These are phyloP conservation scores for Sphagnum fallax DNA, from an alignment of 228 moss, liverwort and hornwort genomes.

Conservation along the genomic window DNA sequence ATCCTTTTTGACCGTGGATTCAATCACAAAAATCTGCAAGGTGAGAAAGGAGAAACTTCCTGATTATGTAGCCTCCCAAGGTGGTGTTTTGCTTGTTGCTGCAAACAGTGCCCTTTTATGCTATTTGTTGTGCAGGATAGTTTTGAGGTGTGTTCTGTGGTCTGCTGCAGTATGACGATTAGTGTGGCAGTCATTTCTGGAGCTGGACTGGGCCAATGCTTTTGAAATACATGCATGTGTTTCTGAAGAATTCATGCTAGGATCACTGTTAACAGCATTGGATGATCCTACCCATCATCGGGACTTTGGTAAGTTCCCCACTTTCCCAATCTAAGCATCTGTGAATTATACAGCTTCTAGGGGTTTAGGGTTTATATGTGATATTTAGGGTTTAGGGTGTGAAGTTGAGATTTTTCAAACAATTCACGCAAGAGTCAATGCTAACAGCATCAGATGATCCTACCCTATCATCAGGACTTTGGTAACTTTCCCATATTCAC, in stretches of 20 bases:
- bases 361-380: background rate
- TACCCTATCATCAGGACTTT: constrained; percentile 47
- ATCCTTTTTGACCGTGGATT: constrained; percentile 77
- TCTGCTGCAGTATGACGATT: constrained; percentile 50
- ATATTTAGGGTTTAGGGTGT: background rate
- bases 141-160: too few relatives aligned
- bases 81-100: too few relatives aligned
- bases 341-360: background rate
- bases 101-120: too few relatives aligned
- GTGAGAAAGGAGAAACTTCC: constrained; percentile 14
- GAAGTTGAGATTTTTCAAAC: constrained; percentile 27
- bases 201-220: constrained; percentile 55
- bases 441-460: constrained; percentile 59
- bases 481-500: constrained; percentile 27
- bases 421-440: constrained; percentile 60
- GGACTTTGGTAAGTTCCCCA: constrained; percentile 49
- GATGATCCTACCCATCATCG: constrained; percentile 60
- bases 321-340: background rate
- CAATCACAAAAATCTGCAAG: constrained; percentile 67
- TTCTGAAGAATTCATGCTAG: constrained; percentile 66
- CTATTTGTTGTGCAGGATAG: too few relatives aligned
- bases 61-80: too few relatives aligned
- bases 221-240: constrained; percentile 53
- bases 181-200: constrained; percentile 74
- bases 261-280: constrained; percentile 55